Percentiles rank a stretch among this genome's conserved stretches.
Conservation (phyloP, 805 yeast genomes). For the Ogataea nonfermentans region DNA sequence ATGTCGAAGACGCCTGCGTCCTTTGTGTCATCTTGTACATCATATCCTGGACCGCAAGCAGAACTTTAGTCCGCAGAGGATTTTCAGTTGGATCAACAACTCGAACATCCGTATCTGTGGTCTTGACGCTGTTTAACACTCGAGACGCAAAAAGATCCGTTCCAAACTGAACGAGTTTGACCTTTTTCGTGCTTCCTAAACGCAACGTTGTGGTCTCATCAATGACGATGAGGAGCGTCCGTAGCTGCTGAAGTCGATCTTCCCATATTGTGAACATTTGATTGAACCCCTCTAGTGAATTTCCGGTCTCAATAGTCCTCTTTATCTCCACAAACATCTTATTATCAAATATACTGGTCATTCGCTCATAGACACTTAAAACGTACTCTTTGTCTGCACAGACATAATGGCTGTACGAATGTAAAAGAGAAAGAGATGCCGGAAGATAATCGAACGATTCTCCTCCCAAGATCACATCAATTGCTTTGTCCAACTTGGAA, state of each 20-base stretch:
- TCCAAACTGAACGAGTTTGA: constrained; percentile 10
- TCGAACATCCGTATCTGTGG: constrained; percentile 5
- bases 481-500: constrained; percentile 8
- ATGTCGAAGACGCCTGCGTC: background rate
- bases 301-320: background rate
- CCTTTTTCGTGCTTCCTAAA: background rate
- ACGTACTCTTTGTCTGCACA: constrained; percentile 12
- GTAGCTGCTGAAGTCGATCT: constrained; percentile 8
- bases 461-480: constrained; percentile 15
- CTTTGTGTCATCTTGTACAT: background rate
- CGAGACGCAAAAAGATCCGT: constrained; percentile 8
- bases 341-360: constrained; percentile 9
- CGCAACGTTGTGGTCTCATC: constrained; percentile 20
- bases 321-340: constrained; percentile 10
- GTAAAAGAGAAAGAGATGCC: constrained; percentile 11
- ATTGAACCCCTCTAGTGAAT: constrained; percentile 6
- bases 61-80: constrained; percentile 7
- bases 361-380: constrained; percentile 8
- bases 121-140: constrained; percentile 9
- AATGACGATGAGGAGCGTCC: constrained; percentile 11
- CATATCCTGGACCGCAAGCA: constrained; percentile 12
- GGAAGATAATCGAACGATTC: constrained; percentile 8
- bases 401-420: constrained; percentile 10
- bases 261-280: constrained; percentile 16
- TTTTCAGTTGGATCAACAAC: constrained; percentile 15